Evolutionary conservation across 441 rosid species (phyloP), one percentile per base, ranked within the genome.

Genomic region (Adansonia madagascariensis): DNA sequence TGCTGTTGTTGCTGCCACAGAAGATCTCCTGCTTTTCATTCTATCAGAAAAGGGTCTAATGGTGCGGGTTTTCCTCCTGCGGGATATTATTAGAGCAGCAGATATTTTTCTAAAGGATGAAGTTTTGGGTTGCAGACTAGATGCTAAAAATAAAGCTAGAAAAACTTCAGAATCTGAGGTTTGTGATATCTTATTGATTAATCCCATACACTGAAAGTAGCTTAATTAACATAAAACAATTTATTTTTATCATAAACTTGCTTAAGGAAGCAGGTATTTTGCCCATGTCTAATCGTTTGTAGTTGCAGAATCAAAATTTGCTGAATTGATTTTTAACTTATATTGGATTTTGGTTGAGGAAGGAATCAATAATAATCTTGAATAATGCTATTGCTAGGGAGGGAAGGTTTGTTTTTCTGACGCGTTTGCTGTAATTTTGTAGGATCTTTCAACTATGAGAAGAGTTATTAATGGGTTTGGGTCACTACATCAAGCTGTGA

Each of bases 1-100:
- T 20, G 83, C 98, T 74, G 98, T 94, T 80, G 98, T 94, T 76
- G 81, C 95, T 8, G 98, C 97, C 7, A 92, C 98, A 18, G 99
- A 97, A 84, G 98, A 96, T 86, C 93, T 96, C 69, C 85, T 94
- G 59, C 85, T 84, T 75, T 96, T 96, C 87, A 90, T 92, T 80
- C 74, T 94, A 61, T 92, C 98, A 69, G 92, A 91, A 24, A 94
- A 91, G 80, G 98, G 99, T 50, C 82, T 83, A 83, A 86, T 91
- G 84, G 98, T 96, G 49, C 88, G 95, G 0, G 88, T 94, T 77
- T 94, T 89, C 83, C 91, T 94, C 75, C 88, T 94, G 50, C 89
- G 86, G 46, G 99, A 97, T 85, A 90, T 97, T 61, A 83, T 91
- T 72, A 84, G 81, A 66, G 92, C 94, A 39, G 88, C 86, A 17